Evolutionary conservation across 148 eudicot genomes (phyloP).

Genomic region (Arctostaphylos glauca): DNA sequence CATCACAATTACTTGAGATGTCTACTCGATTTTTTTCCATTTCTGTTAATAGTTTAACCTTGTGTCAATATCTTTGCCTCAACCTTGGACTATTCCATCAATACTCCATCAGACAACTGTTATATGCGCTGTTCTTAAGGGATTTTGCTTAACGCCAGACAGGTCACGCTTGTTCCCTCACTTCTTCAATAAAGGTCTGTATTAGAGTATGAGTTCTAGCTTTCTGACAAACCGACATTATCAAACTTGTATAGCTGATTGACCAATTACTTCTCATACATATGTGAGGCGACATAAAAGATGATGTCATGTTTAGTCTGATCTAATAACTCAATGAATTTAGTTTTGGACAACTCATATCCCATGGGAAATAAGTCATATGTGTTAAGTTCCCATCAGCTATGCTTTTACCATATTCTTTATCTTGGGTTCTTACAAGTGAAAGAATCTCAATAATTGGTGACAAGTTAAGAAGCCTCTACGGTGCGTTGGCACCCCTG

Average conservation of each 20-base stretch:
- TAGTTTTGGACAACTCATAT: background rate
- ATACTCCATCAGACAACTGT: background rate
- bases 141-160: background rate
- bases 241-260: too few relatives aligned
- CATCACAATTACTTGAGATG: background rate
- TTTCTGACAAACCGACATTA: background rate
- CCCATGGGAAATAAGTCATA: background rate
- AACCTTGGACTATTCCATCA: background rate
- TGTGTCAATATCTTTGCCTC: background rate
- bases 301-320: background rate
- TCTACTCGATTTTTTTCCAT: background rate
- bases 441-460: background rate
- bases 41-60: background rate
- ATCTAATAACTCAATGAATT: background rate
- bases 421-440: background rate
- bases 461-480: too few relatives aligned
- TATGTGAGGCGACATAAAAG: background rate
- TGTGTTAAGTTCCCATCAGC: background rate
- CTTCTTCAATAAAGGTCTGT: conserved; percentile 3
- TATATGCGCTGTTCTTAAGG: background rate
- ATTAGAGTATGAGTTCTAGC: background rate
- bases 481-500: too few relatives aligned
- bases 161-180: background rate
- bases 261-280: background rate
- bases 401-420: background rate